phyloP scores from a whole-genome alignment of 2,329 filamentous ascomycete genomes.

The Fusarium pseudonygamai region DNA sequence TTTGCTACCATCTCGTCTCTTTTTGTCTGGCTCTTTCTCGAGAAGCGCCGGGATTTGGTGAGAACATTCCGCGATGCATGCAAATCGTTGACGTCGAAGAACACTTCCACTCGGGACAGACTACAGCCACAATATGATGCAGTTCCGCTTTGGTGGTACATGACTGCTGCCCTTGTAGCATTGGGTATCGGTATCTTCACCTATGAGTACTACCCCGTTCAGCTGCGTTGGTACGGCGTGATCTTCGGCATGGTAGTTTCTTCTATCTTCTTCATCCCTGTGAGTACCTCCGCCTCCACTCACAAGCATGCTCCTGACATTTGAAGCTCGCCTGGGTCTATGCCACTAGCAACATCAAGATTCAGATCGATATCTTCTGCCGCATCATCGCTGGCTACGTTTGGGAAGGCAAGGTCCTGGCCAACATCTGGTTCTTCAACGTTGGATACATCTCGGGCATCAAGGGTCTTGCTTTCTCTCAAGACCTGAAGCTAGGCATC shows the following conservation, averaged over 20 bases:
- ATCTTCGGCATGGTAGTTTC: conserved; percentile 43
- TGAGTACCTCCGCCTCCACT: not conserved
- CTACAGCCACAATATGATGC: conserved; percentile 29
- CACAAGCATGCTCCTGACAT: not conserved
- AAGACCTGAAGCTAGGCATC: conserved; percentile 58
- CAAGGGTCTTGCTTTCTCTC: conserved; percentile 53
- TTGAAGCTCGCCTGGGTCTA: conserved; percentile 45
- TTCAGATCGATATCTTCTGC: conserved; percentile 57
- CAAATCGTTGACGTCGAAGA: not conserved
- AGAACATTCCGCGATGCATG: conserved; percentile 4
- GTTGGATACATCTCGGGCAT: conserved; percentile 53
- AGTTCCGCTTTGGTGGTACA: conserved; percentile 44
- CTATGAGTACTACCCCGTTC: conserved; percentile 45
- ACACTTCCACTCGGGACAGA: not conserved
- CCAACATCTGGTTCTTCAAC: conserved; percentile 52
- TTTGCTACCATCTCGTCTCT: conserved; percentile 60
- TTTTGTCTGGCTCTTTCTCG: conserved; percentile 46
- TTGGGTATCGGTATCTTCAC: conserved; percentile 44
- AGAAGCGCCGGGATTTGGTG: conserved; percentile 42
- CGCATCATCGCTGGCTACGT: conserved; percentile 57
- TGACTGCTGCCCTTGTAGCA: conserved; percentile 20
- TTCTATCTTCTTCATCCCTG: conserved; percentile 44
- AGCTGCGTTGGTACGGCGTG: conserved; percentile 47
- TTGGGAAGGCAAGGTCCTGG: conserved; percentile 54
- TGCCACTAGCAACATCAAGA: conserved; percentile 55